These are phyloP conservation scores for Fusarium denticulatum DNA, from an alignment of 2,329 filamentous ascomycete genomes.

Conservation along the genomic window DNA sequence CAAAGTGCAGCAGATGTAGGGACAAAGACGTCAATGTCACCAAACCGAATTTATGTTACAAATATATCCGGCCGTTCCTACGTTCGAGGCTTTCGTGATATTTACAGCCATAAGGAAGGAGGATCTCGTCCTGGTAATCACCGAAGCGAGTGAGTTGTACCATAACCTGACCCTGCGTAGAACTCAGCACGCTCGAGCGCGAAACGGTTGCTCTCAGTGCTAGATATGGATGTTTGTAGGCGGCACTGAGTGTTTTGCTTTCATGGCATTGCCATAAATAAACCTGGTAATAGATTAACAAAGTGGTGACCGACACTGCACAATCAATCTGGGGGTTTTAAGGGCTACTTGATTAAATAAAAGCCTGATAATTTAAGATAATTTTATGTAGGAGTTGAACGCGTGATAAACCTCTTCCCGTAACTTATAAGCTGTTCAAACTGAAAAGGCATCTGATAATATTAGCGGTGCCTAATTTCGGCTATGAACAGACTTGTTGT, in stretches of 20 bases:
- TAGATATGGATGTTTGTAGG: background rate
- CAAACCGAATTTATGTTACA: background rate
- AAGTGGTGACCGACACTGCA: conserved; percentile 11
- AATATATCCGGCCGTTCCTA: background rate
- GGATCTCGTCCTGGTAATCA: background rate
- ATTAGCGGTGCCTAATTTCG: conserved; percentile 11
- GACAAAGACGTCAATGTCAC: conserved; percentile 4
- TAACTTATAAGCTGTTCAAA: background rate
- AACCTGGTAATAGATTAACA: background rate
- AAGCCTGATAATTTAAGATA: conserved; percentile 2
- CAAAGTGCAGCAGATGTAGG: conserved; percentile 34
- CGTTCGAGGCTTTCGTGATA: background rate
- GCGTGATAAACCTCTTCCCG: background rate
- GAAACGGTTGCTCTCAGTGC: background rate
- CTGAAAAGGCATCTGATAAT: background rate
- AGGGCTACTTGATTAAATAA: background rate
- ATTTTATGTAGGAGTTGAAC: background rate
- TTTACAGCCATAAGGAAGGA: background rate
- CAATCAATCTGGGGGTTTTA: background rate
- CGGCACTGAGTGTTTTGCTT: background rate
- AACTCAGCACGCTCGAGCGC: background rate
- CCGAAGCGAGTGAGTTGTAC: background rate
- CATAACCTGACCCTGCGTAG: background rate
- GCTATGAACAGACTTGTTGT: conserved; percentile 15
- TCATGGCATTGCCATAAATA: background rate